Evolutionary conservation across 208 protist genomes (phyloP).

Genomic region (Leishmania lainsoni): DNA sequence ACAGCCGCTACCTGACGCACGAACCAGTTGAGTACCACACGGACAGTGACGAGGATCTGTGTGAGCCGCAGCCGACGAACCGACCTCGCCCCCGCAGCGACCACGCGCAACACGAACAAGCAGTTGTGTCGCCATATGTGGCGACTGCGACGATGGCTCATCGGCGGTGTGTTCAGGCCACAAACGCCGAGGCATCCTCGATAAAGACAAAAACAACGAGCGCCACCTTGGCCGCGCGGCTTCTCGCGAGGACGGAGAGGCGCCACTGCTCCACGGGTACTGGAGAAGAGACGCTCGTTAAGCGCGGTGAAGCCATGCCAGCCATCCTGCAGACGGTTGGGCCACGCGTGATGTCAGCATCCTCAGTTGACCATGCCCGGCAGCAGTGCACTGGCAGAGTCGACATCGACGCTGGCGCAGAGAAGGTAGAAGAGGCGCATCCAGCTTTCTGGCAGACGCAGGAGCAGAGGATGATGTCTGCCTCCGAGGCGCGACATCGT

Average conservation of each 20-base stretch:
- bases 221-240: background rate
- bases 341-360: constrained; percentile 5
- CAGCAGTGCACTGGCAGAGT: background rate
- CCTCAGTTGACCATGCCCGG: background rate
- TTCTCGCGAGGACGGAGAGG: background rate
- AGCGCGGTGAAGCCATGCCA: background rate
- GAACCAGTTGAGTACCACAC: constrained; percentile 2
- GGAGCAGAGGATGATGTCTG: background rate
- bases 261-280: background rate
- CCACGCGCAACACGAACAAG: constrained; percentile 6
- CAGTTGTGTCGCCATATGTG: background rate
- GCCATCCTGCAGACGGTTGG: background rate
- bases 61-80: background rate
- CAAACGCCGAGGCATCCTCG: background rate
- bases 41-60: background rate
- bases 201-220: background rate
- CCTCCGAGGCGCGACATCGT: background rate
- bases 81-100: background rate
- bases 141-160: background rate
- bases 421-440: background rate
- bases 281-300: background rate
- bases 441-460: background rate
- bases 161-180: background rate
- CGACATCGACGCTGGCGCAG: background rate
- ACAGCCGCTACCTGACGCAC: constrained; percentile 5